Conservation (phyloP, 202 grass and related monocot genomes). For the Digitaria exilis region DNA sequence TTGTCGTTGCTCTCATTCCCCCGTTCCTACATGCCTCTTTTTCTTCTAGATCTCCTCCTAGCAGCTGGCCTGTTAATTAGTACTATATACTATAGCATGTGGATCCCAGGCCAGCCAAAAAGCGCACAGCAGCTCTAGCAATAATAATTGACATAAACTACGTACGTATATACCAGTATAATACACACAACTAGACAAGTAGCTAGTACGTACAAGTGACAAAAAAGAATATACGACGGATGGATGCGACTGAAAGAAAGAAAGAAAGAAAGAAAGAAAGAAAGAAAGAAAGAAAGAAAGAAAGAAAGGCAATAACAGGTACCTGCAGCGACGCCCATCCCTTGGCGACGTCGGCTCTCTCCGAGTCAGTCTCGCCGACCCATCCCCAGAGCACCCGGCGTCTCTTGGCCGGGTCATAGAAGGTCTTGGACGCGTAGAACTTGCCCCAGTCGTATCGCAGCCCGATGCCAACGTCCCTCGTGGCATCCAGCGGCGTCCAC, state of each 20-base stretch:
- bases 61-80: too few species aligned
- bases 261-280: too few species aligned
- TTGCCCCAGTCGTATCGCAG: conserved; percentile 90
- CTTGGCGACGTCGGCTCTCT: conserved; percentile 58
- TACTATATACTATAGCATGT: neutral
- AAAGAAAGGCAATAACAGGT: neutral
- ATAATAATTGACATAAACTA: neutral
- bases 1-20: too few species aligned
- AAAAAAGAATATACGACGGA: neutral
- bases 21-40: neutral
- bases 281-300: too few species aligned
- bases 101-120: conserved; percentile 6
- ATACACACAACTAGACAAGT: too few species aligned
- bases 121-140: neutral
- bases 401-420: conserved; percentile 71
- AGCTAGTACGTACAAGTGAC: too few species aligned
- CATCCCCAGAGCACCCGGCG: conserved; percentile 79
- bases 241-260: too few species aligned
- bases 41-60: too few species aligned
- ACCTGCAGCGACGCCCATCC: conserved; percentile 86
- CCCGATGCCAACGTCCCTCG: conserved; percentile 52
- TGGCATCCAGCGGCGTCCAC: conserved; percentile 48
- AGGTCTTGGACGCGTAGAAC: conserved; percentile 93
- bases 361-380: conserved; percentile 75
- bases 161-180: too few species aligned